phyloP scores from a whole-genome alignment of 2,329 filamentous ascomycete genomes.

The Stylonectria norvegica region DNA sequence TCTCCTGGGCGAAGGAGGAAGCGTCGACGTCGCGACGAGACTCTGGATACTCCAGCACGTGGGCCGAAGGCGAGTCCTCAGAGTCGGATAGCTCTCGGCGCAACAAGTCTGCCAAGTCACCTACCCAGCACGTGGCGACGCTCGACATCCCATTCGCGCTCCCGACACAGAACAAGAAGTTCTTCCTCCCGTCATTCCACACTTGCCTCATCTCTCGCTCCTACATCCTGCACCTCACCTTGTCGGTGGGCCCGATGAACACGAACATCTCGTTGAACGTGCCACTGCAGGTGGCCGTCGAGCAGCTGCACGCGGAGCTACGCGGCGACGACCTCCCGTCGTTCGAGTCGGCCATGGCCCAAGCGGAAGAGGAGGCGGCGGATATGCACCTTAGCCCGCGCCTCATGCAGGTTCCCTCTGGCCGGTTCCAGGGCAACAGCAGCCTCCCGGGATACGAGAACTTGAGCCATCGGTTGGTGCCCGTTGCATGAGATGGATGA shows the following conservation, averaged over 20 bases:
- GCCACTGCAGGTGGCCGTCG: slow-evolving; percentile 51
- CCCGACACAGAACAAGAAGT: slow-evolving; percentile 45
- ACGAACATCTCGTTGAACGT: slow-evolving; percentile 44
- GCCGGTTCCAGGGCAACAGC: slow-evolving; percentile 30
- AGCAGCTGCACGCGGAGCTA: slow-evolving; percentile 32
- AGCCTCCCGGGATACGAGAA: slow-evolving; percentile 42
- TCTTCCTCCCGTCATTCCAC: slow-evolving; percentile 56
- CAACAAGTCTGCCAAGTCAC: slow-evolving; percentile 27
- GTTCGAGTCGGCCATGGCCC: slow-evolving; percentile 47
- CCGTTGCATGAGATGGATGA: slow-evolving; percentile 18
- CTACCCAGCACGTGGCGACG: slow-evolving; percentile 39
- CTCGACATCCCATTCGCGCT: slow-evolving; percentile 48
- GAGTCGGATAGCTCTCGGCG: slow-evolving; percentile 31
- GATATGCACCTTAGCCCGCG: slow-evolving; percentile 44
- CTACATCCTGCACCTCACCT: slow-evolving; percentile 49
- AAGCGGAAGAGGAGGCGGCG: slow-evolving; percentile 40
- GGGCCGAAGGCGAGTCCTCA: slow-evolving; percentile 33
- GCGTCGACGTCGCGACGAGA: slow-evolving; percentile 41
- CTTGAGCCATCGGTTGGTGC: slow-evolving; percentile 25
- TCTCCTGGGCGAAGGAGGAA: slow-evolving; percentile 41
- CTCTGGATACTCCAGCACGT: slow-evolving; percentile 52
- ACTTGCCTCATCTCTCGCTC: slow-evolving; percentile 54
- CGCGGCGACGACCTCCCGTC: slow-evolving; percentile 40
- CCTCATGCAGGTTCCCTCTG: slow-evolving; percentile 33
- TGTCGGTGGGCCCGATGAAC: slow-evolving; percentile 42